phyloP scores from a whole-genome alignment of 345 rosid species.

The Boechera retrofracta region DNA sequence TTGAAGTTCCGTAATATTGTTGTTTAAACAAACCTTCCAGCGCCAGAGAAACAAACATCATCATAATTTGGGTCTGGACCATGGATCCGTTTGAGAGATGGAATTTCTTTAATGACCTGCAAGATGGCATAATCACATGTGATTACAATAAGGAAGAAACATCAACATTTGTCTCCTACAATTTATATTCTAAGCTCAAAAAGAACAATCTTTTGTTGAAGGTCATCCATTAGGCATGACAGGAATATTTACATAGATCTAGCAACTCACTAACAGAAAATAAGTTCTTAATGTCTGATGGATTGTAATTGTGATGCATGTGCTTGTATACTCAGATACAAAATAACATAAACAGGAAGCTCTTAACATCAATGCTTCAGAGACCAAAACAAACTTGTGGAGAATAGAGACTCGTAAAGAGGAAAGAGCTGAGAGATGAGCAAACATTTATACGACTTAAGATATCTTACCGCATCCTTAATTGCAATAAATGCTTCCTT shows the following conservation, averaged over 20 bases:
- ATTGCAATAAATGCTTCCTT: constrained; percentile 64
- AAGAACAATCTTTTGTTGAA: background rate
- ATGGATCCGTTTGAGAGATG: constrained; percentile 61
- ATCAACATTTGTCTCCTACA: background rate
- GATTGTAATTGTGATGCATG: background rate
- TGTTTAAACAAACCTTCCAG: constrained; percentile 58
- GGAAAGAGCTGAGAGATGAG: constrained; percentile 23
- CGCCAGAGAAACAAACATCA: constrained; percentile 78
- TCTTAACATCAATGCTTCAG: background rate
- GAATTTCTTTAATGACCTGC: constrained; percentile 68
- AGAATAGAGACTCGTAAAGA: background rate
- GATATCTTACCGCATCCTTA: constrained; percentile 64
- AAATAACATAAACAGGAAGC: background rate
- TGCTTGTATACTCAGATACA: constrained; percentile 13
- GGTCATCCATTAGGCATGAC: constrained; percentile 1
- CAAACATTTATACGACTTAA: background rate
- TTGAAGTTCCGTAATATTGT: background rate
- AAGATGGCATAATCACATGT: constrained; percentile 15
- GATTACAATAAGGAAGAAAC: background rate
- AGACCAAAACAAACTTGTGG: background rate
- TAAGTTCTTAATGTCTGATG: background rate
- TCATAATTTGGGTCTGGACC: constrained; percentile 82
- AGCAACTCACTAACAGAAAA: background rate
- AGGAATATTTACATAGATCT: background rate
- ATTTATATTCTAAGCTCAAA: background rate